Evolutionary conservation across 176 grass and related monocot genomes (phyloP).

Genomic region (Tillandsia fasciculata): DNA sequence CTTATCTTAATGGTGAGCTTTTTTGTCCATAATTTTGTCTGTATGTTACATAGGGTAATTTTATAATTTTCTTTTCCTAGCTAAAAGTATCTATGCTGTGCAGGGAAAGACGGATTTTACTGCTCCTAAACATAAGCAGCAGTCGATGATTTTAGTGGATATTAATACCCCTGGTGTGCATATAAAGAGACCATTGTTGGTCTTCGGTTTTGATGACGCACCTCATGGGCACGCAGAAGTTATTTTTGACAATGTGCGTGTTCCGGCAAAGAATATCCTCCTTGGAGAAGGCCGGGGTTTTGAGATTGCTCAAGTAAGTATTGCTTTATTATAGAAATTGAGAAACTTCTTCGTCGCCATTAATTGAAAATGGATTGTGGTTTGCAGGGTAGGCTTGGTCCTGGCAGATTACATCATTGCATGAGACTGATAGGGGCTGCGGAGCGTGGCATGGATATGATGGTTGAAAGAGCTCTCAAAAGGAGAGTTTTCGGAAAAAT

Average conservation of each 20-base stretch:
- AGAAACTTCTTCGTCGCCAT: background rate
- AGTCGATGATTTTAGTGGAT: conserved; percentile 93
- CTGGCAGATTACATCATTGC: conserved; percentile 93
- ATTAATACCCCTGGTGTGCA: conserved; percentile 68
- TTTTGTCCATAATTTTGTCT: background rate
- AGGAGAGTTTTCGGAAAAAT: conserved; percentile 71
- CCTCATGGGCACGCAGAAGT: conserved; percentile 94
- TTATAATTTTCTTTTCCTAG: background rate
- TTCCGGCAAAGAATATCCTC: conserved; percentile 68
- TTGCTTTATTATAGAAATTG: background rate
- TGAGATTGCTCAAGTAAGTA: conserved; percentile 84
- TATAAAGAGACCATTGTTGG: conserved; percentile 76
- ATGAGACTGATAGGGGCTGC: conserved; percentile 88
- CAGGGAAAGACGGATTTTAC: conserved; percentile 95
- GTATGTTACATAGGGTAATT: background rate
- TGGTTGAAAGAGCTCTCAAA: conserved; percentile 76
- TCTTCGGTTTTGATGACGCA: conserved; percentile 93
- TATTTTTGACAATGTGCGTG: conserved; percentile 76
- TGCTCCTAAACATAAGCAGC: conserved; percentile 77
- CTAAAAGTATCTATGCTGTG: conserved; percentile 20
- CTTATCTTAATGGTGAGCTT: conserved; percentile 84
- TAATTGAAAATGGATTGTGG: background rate
- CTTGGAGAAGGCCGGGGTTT: conserved; percentile 88
- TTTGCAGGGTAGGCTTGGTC: conserved; percentile 91
- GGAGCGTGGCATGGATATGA: conserved; percentile 77